A percentile compares a stretch with the other conserved stretches of the same genome.
Conservation (phyloP, 345 rosid species). For the Cardiospermum halicacabum region DNA sequence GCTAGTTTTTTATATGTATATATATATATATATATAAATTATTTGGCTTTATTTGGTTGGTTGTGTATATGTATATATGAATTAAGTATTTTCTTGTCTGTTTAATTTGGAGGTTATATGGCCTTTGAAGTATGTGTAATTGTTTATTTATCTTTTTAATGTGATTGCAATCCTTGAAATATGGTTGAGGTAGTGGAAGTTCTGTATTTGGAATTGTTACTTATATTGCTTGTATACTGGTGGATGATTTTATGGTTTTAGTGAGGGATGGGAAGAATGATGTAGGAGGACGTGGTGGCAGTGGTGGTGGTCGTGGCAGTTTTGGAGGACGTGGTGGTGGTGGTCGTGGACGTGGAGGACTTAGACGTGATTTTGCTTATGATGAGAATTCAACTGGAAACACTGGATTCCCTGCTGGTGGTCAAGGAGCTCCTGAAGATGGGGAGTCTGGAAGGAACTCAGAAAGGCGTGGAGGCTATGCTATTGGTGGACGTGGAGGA, state of each 20-base stretch:
- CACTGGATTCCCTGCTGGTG: slow-evolving; percentile 39
- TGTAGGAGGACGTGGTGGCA: slow-evolving; percentile 32
- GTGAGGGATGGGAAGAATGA: slow-evolving; percentile 75
- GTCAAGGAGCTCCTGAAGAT: slow-evolving; percentile 49
- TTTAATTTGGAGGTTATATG: slow-evolving; percentile 45
- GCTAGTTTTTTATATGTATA: background rate
- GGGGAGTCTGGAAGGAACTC: slow-evolving; percentile 47
- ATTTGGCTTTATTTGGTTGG: background rate
- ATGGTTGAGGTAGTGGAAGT: background rate
- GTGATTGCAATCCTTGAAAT: slow-evolving; percentile 16
- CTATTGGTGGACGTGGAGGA: slow-evolving; percentile 48
- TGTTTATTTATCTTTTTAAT: slow-evolving; percentile 16
- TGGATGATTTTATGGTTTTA: slow-evolving; percentile 7
- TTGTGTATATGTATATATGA: too few relatives aligned
- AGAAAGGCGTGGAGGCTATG: slow-evolving; percentile 41
- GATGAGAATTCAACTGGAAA: slow-evolving; percentile 36
- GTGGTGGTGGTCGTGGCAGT: slow-evolving; percentile 24
- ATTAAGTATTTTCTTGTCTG: slow-evolving; percentile 65
- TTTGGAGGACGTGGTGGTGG: slow-evolving; percentile 27
- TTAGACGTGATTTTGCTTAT: slow-evolving; percentile 43
- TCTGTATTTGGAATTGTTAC: too few relatives aligned
- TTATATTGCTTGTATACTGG: background rate
- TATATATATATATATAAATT: background rate
- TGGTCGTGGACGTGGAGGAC: slow-evolving; percentile 39
- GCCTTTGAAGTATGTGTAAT: too few relatives aligned